Percentiles rank a stretch among this genome's conserved stretches.
phyloP scores from a whole-genome alignment of 2,329 filamentous ascomycete genomes.

The Taxawa tesnikishii region DNA sequence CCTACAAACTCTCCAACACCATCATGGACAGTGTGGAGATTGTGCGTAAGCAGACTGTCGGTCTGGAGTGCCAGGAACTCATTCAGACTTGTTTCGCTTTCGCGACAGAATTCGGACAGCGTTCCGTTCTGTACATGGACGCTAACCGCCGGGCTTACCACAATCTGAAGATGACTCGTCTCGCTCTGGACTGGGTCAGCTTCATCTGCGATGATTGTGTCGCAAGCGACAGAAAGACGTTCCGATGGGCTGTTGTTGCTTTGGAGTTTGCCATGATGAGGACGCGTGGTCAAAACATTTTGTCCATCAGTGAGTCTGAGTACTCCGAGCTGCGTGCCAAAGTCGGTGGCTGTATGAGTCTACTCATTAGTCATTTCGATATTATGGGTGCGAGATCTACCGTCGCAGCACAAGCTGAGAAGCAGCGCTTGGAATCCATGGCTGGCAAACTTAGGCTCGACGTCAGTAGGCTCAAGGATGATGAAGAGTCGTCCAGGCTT shows the following conservation, averaged over 20 bases:
- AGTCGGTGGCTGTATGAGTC: conserved; percentile 92
- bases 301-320: conserved; percentile 81
- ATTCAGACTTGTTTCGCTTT: conserved; percentile 98
- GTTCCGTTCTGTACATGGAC: conserved; percentile 90
- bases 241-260: conserved; percentile 91
- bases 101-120: conserved; percentile 95
- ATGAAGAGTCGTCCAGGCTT: conserved; percentile 69
- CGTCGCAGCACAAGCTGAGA: conserved; percentile 85
- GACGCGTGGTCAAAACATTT: conserved; percentile 83
- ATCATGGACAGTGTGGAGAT: conserved; percentile 98
- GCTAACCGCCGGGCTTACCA: conserved; percentile 93
- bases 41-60: conserved; percentile 73
- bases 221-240: conserved; percentile 86
- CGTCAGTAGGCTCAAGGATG: conserved; percentile 59
- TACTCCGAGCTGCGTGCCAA: conserved; percentile 74
- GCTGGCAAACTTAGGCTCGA: conserved; percentile 68
- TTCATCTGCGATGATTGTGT: conserved; percentile 97
- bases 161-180: conserved; percentile 83
- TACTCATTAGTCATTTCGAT: conserved; percentile 96
- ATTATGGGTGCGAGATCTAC: conserved; percentile 96
- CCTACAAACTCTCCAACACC: conserved; percentile 90
- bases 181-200: conserved; percentile 92
- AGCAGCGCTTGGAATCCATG: conserved; percentile 71
- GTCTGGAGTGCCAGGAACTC: conserved; percentile 81
- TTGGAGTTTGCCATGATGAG: conserved; percentile 96